These are phyloP conservation scores for Blastosporella zonata DNA, from an alignment of 1,284 basidiomycete species.

Conservation along the genomic window DNA sequence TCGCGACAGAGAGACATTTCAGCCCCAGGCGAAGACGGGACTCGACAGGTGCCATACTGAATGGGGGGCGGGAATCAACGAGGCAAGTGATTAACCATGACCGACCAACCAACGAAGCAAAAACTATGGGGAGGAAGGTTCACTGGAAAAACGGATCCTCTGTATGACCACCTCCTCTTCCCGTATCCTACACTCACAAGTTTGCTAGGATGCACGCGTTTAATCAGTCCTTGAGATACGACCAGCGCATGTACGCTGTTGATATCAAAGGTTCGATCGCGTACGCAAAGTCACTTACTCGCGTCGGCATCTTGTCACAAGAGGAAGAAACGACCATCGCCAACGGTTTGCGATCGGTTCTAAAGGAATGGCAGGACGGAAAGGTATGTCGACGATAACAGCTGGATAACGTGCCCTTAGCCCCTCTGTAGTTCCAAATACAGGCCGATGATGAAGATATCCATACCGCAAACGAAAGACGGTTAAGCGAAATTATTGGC, in stretches of 20 bases:
- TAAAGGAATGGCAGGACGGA: conserved; percentile 81
- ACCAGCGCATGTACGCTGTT: conserved; percentile 89
- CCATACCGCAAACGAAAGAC: conserved; percentile 98
- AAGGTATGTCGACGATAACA: conserved; percentile 43
- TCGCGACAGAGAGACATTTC: conserved; percentile 44
- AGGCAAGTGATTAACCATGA: conserved; percentile 6
- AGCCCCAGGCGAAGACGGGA: conserved; percentile 10
- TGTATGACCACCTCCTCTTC: conserved; percentile 48
- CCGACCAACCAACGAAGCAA: conserved; percentile 55
- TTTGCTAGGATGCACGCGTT: conserved; percentile 84
- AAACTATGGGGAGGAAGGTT: conserved; percentile 90
- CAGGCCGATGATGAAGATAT: conserved; percentile 94
- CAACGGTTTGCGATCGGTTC: conserved; percentile 76
- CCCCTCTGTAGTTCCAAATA: conserved; percentile 57
- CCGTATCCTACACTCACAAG: conserved; percentile 6
- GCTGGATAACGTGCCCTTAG: neutral
- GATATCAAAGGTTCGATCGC: conserved; percentile 96
- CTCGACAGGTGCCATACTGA: conserved; percentile 1
- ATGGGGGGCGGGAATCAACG: too few relatives aligned
- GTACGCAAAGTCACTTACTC: conserved; percentile 84
- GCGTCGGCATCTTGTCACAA: conserved; percentile 76
- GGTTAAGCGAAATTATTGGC: conserved; percentile 91
- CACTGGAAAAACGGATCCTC: conserved; percentile 83
- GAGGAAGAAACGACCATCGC: conserved; percentile 77
- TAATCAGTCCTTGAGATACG: conserved; percentile 94